These are phyloP conservation scores for Multifurca ochricompacta DNA, from an alignment of 768 basidiomycete genomes.

Conservation along the genomic window DNA sequence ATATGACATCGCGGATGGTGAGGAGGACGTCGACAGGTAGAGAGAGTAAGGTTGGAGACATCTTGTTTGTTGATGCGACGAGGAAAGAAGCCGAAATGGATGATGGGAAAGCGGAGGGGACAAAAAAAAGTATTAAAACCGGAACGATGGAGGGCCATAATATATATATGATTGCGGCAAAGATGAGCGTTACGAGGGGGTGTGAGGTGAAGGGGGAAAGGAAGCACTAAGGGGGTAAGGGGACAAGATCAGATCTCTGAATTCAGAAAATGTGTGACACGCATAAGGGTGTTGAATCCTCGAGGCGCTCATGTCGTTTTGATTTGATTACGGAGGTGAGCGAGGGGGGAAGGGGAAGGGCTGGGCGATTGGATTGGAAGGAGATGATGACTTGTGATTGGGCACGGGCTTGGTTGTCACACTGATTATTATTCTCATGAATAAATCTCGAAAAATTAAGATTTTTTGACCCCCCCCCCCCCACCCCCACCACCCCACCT, in stretches of 20 bases:
- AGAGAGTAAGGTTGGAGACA: constrained; percentile 11
- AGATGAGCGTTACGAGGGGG: constrained; percentile 5
- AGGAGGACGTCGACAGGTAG: constrained; percentile 20
- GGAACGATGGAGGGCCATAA: neutral
- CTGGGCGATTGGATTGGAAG: too few species aligned
- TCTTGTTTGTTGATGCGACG: neutral
- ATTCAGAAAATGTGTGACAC: too few species aligned
- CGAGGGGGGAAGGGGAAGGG: neutral
- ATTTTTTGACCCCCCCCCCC: too few species aligned
- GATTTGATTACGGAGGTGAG: too few species aligned
- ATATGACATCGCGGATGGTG: constrained; percentile 20
- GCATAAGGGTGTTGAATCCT: too few species aligned
- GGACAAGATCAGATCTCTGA: constrained; percentile 16
- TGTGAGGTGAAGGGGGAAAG: constrained; percentile 6
- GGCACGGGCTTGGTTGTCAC: too few species aligned
- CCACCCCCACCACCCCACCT: too few species aligned
- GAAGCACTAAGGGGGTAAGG: constrained; percentile 9
- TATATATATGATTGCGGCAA: constrained; percentile 5
- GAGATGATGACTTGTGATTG: neutral
- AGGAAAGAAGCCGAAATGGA: neutral
- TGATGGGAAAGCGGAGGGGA: constrained; percentile 1
- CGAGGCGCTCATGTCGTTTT: too few species aligned
- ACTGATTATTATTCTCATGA: too few species aligned
- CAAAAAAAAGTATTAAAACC: constrained; percentile 2
- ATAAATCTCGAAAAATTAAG: too few species aligned